These are phyloP conservation scores for Thuja plicata DNA, from an alignment of 83 land plant genomes.

Conservation along the genomic window DNA sequence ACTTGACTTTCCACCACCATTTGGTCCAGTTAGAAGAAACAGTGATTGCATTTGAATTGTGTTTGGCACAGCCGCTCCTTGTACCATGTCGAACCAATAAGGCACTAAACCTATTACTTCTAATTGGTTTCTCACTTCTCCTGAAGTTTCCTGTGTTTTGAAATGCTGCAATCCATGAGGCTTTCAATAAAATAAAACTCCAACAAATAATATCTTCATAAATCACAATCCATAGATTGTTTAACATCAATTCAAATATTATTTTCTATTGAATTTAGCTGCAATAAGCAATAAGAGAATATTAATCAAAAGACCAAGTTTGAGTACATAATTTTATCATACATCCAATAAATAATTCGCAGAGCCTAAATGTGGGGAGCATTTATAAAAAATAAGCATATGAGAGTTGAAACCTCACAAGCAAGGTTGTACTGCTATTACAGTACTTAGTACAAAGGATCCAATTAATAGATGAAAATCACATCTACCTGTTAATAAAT, in stretches of 20 bases:
- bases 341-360: not conserved
- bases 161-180: not conserved
- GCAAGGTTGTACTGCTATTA: not conserved
- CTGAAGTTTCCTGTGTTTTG: slow-evolving; percentile 19
- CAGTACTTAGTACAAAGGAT: not conserved
- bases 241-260: not conserved
- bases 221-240: not conserved
- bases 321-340: not conserved
- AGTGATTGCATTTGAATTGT: slow-evolving; percentile 74
- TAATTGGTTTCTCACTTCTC: slow-evolving; percentile 25
- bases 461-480: not conserved
- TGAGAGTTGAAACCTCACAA: not conserved
- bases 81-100: slow-evolving; percentile 80
- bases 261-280: not conserved
- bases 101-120: slow-evolving; percentile 71
- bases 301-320: not conserved
- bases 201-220: not conserved
- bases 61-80: slow-evolving; percentile 62
- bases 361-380: not conserved
- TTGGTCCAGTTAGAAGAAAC: slow-evolving; percentile 92
- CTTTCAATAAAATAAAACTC: not conserved
- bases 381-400: not conserved
- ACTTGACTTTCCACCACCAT: slow-evolving; percentile 99
- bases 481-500: not conserved
- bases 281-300: not conserved